phyloP scores from a whole-genome alignment of 805 yeast species.

The Crinitomyces ghanaensis region DNA sequence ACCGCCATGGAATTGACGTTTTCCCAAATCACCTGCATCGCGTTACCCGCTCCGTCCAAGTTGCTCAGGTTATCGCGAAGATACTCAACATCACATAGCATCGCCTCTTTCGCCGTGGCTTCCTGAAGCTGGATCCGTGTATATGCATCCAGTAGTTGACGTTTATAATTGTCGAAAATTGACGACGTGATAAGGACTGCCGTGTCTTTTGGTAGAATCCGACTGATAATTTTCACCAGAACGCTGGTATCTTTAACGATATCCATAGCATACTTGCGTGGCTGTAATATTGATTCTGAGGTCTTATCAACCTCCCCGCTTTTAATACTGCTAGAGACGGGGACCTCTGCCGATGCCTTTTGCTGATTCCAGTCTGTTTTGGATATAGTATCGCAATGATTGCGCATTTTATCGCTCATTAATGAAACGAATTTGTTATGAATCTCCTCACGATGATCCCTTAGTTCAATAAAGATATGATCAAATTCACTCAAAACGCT shows the following conservation, averaged over 20 bases:
- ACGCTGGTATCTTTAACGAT: slow-evolving; percentile 58
- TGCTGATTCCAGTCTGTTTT: slow-evolving; percentile 41
- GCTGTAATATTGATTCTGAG: no score
- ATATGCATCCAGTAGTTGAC: slow-evolving; percentile 41
- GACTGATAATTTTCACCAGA: slow-evolving; percentile 46
- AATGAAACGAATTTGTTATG: slow-evolving; percentile 54
- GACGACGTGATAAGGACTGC: slow-evolving; percentile 23
- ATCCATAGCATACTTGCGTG: slow-evolving; percentile 46
- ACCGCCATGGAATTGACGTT: slow-evolving; percentile 13
- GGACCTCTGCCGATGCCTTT: no score
- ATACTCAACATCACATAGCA: slow-evolving; percentile 50
- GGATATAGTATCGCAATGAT: slow-evolving; percentile 38
- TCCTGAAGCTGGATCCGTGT: slow-evolving; percentile 29
- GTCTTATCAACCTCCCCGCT: slow-evolving; percentile 37
- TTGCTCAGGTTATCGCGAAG: slow-evolving; percentile 51
- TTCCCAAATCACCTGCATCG: slow-evolving; percentile 13
- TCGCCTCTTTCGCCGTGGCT: slow-evolving; percentile 28
- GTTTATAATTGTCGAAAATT: slow-evolving; percentile 44
- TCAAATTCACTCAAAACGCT: slow-evolving; percentile 29
- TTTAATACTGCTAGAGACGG: no score
- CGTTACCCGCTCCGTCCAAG: slow-evolving; percentile 27
- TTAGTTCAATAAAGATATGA: slow-evolving; percentile 32
- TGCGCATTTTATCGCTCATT: slow-evolving; percentile 52
- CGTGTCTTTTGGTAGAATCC: slow-evolving; percentile 44
- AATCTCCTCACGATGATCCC: slow-evolving; percentile 53